Conservation (phyloP, 306 rosid genomes). For the Echinosophora koreensis region DNA sequence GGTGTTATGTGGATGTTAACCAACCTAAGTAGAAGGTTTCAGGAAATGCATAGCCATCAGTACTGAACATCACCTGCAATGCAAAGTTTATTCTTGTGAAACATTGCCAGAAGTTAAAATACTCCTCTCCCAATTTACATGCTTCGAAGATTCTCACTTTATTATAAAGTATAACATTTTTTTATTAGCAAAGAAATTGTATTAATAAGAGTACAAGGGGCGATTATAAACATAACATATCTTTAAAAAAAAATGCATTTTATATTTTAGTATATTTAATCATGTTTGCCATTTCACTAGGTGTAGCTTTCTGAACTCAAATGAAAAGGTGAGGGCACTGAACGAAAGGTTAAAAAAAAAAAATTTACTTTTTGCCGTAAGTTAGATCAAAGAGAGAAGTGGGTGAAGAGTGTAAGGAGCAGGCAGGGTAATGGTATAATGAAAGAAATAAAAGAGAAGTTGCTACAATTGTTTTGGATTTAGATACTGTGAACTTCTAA, state of each 20-base stretch:
- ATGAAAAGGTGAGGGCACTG: neutral
- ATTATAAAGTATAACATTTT: neutral
- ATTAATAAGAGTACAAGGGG: too few species aligned
- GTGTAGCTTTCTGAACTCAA: neutral
- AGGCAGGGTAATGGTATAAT: neutral
- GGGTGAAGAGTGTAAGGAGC: neutral
- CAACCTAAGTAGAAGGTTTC: constrained; percentile 90
- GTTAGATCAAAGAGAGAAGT: neutral
- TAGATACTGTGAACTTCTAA: constrained; percentile 4
- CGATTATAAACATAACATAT: neutral
- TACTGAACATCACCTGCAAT: constrained; percentile 97
- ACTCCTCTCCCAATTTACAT: neutral
- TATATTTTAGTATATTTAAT: neutral
- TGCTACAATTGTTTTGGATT: neutral
- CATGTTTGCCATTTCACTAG: neutral
- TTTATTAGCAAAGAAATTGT: too few species aligned
- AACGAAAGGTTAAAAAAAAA: neutral
- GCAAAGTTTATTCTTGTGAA: constrained; percentile 47
- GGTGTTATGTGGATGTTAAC: constrained; percentile 37
- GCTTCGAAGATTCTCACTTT: constrained; percentile 7
- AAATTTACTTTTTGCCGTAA: neutral
- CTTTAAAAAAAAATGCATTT: neutral
- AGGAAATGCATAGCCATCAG: constrained; percentile 83
- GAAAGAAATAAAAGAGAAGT: neutral
- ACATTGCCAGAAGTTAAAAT: constrained; percentile 29